Base-by-base conservation (phyloP, 805 yeast genomes). In the Lachancea meyersii region DNA sequence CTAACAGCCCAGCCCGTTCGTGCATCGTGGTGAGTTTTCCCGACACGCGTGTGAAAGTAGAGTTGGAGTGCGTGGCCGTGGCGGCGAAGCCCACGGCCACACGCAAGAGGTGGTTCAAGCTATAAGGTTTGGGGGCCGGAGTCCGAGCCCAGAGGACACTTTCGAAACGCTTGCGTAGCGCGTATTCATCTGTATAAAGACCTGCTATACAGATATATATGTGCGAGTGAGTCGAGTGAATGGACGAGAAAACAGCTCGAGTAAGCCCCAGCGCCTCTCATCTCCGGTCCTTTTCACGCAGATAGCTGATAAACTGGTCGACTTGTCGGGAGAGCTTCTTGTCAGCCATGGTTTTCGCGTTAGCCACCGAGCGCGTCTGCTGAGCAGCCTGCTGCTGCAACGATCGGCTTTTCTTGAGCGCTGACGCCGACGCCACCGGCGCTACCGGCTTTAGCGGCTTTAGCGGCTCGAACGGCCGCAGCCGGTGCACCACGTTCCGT, bases 1-100 rank as follows among this genome's bases (percentile, higher is more conserved):
- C 69, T 2, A 61, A 65, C 35, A 64, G 66, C 48, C 82, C 82
- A 16, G 77, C 77, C 6, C 69, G 82, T 64, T 68, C 74, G 36
- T 73, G 78, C 54, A 64, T 76, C 28, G 64, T 73, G 40, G 79
- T 72, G 26, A 69, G 26, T 23, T 32, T 32, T 20, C 35, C 35
- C 5, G 32, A 30, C 19, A 4, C 32, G 4, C 13, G 32, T 8
- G 4, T 30, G 18, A 30, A 30, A 16, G 32, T 77, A 36, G 82
- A 77, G 53, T 53, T 76, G 42, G 80, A 76, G 52, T 69, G 71
- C 39, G 61, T 75, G 53, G 76, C 76, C 20, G 45, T 48, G 39
- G 44, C 36, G 10, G 27, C 33, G 14, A 28, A 31, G 18, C 24
- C 24, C 24, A 32, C 36, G 10, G 27, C 33, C 18, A 28, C 27